Evolutionary conservation across 1,139 yeast species (phyloP), one percentile per base, ranked within the genome.

Genomic region (Taphrina wiesneri): DNA sequence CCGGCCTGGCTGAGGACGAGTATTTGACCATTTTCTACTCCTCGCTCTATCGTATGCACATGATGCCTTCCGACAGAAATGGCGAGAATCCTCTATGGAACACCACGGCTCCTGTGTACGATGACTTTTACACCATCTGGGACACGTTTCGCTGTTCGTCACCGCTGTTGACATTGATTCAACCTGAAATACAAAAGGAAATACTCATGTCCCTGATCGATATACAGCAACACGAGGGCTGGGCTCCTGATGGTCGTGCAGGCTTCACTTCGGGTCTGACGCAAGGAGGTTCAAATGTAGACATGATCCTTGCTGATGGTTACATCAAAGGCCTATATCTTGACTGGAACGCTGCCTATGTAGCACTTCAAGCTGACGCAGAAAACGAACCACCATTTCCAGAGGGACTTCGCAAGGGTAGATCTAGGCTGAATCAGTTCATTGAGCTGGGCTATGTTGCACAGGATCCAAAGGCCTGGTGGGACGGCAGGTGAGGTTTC

Each of bases 171-270:
- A 51, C 51, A 1, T 21, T 60, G 52, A 60, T 60, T n/a, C 64
- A 60, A 34, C 64, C 64, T 2, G n/a, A 23, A 0, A 32, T 60
- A 39, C 64, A 60, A 43, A 36, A 39, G 7, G 57, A 51, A 17
- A 60, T 60, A 30, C 32, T 60, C 26, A 25, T 36, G 23, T 51
- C 54, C 26, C 52, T 60, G 26, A 39, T 60, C 17, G 64, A 60
- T 28, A 43, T 51, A 7, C 64, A 60, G 47, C 64, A 60, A 30
- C 64, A 60, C 39, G 64, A 60, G 17, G 64, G 64, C 5, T 60
- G 64, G 64, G 56, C 64, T 2, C 56, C 56, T 15, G 64, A 60
- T 51, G 64, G 64, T 23, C 56, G 64, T n/a, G 56, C 64, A 2
- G 64, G 57, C 26, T 52, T 52, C 46, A 51, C 64, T 15, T 60